Evolutionary conservation across 371 early-diverging fungal species (phyloP), one percentile per base, ranked within the genome.

Genomic region (Mortierella sp.): DNA sequence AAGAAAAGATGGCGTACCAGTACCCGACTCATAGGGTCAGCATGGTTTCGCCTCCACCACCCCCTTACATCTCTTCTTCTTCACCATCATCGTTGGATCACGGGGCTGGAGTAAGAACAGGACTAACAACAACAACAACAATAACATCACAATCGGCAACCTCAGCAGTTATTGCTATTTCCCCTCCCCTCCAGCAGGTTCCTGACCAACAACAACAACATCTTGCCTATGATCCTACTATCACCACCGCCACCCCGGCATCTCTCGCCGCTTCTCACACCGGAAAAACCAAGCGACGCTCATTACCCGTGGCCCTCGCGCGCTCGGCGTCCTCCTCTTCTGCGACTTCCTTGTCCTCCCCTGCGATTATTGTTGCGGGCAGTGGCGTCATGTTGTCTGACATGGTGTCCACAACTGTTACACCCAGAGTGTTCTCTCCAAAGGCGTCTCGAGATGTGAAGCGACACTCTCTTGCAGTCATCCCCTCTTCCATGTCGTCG

Each of bases 381-480:
- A 41, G 18, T 65, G 65, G 65, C 2, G 18, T 21, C 16, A 60
- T 4, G 60, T 18, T 60, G 35, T 32, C 60, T 60, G 60, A 60
- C 32, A 60, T 60, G 35, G 35, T 18, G 65, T 21, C 21, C 7
- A 54, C 54, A 54, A 21, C 18, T 5, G 3, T n/a, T 11, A 18
- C 65, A 35, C 65, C 65, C 4, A 65, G 65, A 41, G 65, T 65
- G 24, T 65, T 38, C 48, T 29, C 75, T 43, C 27, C 75, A 43
- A 43, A 32, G 46, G 21, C 29, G 51, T 49, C 60, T 32, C 75
- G 68, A 46, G 78, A 82, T 12, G 7, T 70, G 32, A 82, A 82
- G 78, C 75, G 83, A 44, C 83, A 78, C 58, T 82, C 83, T 3
- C 70, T 82, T 12, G 78, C 83, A 21, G 78, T 65, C 44, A 77